Percentiles rank a stretch among this genome's conserved stretches.
These are phyloP conservation scores for Sungouiozyma ichnusensis DNA, from an alignment of 805 yeast genomes.

Conservation along the genomic window DNA sequence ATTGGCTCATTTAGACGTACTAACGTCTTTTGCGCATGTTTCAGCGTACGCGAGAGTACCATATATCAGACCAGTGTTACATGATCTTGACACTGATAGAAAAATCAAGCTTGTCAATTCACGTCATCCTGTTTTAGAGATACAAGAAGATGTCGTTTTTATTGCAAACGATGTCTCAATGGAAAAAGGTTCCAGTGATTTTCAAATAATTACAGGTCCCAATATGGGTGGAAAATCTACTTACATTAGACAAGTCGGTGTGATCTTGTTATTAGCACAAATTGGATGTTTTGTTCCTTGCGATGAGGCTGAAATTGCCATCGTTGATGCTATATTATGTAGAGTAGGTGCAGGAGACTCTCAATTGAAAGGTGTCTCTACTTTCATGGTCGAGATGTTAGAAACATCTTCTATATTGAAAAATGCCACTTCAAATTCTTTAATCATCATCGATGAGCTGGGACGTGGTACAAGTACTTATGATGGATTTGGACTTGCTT, in stretches of 20 bases:
- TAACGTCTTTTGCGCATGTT: slow-evolving; percentile 76
- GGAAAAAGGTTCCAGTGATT: slow-evolving; percentile 47
- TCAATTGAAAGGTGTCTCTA: slow-evolving; percentile 91
- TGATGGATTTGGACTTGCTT: slow-evolving; percentile 96
- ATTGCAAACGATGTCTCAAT: slow-evolving; percentile 83
- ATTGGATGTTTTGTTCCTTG: slow-evolving; percentile 86
- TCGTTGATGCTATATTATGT: slow-evolving; percentile 86
- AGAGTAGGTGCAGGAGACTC: slow-evolving; percentile 99
- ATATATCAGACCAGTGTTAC: slow-evolving; percentile 64
- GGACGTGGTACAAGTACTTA: slow-evolving; percentile 78
- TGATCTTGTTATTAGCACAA: slow-evolving; percentile 77
- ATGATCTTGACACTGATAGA: slow-evolving; percentile 40
- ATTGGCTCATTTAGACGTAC: slow-evolving; percentile 71
- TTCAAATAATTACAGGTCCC: slow-evolving; percentile 86
- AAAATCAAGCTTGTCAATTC: slow-evolving; percentile 55
- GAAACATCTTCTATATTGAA: slow-evolving; percentile 89
- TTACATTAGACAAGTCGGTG: slow-evolving; percentile 82
- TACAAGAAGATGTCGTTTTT: slow-evolving; percentile 81
- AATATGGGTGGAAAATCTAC: slow-evolving; percentile 98
- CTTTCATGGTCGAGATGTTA: slow-evolving; percentile 96
- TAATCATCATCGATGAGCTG: slow-evolving; percentile 87
- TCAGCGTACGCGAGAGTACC: slow-evolving; percentile 75
- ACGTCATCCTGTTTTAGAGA: slow-evolving; percentile 91
- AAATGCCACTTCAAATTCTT: slow-evolving; percentile 72
- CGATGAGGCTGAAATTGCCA: slow-evolving; percentile 61